phyloP scores from a whole-genome alignment of 176 grass and related monocot species.

The Urochloa ruziziensis region DNA sequence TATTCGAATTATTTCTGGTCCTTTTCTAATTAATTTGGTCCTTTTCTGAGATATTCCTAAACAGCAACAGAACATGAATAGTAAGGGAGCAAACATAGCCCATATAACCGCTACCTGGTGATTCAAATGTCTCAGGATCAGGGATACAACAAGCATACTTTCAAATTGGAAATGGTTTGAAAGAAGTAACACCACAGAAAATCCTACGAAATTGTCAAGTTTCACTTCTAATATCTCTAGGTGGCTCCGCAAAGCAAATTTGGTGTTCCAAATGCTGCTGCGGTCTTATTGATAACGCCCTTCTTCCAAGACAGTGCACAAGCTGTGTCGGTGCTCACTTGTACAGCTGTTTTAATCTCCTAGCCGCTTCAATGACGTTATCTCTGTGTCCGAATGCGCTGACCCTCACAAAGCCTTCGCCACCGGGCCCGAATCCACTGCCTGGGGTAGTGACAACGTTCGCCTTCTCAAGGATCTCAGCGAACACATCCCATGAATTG shows the following conservation, averaged over 20 bases:
- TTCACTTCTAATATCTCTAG: neutral
- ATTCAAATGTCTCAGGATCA: neutral
- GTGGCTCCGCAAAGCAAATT: neutral
- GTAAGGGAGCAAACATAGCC: neutral
- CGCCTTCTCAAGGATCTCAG: conserved; percentile 79
- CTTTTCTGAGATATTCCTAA: neutral
- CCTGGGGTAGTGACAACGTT: conserved; percentile 90
- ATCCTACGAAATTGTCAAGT: neutral
- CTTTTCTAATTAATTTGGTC: too few relatives aligned
- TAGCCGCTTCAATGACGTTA: conserved; percentile 63
- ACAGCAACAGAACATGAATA: neutral
- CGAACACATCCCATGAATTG: conserved; percentile 86
- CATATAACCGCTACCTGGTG: neutral
- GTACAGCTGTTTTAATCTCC: conserved; percentile 65
- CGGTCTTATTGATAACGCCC: conserved; percentile 20
- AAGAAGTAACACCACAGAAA: neutral
- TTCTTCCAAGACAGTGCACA: neutral
- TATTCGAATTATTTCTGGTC: too few relatives aligned
- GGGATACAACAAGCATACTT: conserved; percentile 10
- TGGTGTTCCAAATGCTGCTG: neutral
- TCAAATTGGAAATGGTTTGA: neutral
- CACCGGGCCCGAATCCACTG: conserved; percentile 88
- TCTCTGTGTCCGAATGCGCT: conserved; percentile 84
- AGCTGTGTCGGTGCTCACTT: conserved; percentile 27
- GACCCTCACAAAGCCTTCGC: conserved; percentile 79